These are phyloP conservation scores for Ambrosiella beaveri DNA, from an alignment of 2,329 filamentous ascomycete species.

Conservation along the genomic window DNA sequence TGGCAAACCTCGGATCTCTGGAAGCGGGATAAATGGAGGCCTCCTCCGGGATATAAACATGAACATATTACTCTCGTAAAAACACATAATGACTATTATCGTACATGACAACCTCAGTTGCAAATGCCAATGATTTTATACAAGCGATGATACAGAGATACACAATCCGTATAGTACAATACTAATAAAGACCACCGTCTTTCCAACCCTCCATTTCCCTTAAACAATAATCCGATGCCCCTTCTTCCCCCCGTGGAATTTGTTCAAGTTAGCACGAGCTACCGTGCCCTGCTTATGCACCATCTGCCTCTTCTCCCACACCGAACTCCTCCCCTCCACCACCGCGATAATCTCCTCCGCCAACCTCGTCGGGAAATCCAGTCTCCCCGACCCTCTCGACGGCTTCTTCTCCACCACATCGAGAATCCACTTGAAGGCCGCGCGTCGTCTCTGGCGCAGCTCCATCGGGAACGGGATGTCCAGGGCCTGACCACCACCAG, in stretches of 20 bases:
- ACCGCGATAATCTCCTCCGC: conserved; percentile 77
- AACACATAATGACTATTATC: too few relatives aligned
- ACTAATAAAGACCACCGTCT: conserved; percentile 4
- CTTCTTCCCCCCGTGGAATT: conserved; percentile 13
- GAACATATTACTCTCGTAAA: too few relatives aligned
- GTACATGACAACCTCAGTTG: neutral
- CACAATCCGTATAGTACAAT: conserved; percentile 1
- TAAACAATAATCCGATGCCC: conserved; percentile 12
- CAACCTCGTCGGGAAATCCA: conserved; percentile 58
- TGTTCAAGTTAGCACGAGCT: conserved; percentile 52
- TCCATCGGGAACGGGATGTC: conserved; percentile 66
- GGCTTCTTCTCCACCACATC: conserved; percentile 65
- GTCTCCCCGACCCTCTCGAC: conserved; percentile 51
- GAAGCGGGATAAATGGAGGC: too few relatives aligned
- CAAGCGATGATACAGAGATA: neutral
- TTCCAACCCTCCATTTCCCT: neutral
- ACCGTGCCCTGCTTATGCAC: conserved; percentile 70
- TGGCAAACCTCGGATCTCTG: too few relatives aligned
- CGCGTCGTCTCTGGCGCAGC: conserved; percentile 56
- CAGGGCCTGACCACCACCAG: conserved; percentile 70
- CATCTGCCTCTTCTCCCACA: conserved; percentile 66
- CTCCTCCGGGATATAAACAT: too few relatives aligned
- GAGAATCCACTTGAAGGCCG: conserved; percentile 78
- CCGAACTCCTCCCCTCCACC: conserved; percentile 64
- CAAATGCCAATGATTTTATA: neutral